Percentiles rank a stretch among this genome's conserved stretches.
Conservation (phyloP, 2,329 filamentous ascomycete species). For the Rhynchosporium graminicola region DNA sequence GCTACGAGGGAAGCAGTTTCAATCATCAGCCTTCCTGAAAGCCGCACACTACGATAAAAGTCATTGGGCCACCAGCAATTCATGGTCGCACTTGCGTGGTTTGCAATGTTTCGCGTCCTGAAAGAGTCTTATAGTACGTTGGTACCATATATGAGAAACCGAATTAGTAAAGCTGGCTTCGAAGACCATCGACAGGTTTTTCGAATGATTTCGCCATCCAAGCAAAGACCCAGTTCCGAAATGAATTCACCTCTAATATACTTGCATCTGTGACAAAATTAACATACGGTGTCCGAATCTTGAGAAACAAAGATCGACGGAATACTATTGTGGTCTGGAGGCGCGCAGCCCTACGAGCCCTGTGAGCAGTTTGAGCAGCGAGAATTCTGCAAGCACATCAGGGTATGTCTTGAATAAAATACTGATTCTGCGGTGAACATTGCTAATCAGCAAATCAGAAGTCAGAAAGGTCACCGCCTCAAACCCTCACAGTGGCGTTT, state of each 20-base stretch:
- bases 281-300: neutral
- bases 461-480: neutral
- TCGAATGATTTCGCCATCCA: neutral
- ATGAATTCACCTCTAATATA: neutral
- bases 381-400: neutral
- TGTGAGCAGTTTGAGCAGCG: neutral
- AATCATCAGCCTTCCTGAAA: neutral
- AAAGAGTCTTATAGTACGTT: neutral
- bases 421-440: neutral
- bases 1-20: too few species aligned
- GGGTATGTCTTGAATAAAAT: neutral
- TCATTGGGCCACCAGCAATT: neutral
- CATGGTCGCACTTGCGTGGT: neutral
- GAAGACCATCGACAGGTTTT: neutral
- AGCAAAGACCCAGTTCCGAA: neutral
- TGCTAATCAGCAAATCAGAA: neutral
- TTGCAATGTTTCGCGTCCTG: constrained; percentile 5
- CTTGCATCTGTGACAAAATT: neutral
- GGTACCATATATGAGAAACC: too few species aligned
- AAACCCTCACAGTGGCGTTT: neutral
- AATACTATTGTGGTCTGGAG: neutral
- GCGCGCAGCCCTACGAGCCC: neutral
- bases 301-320: neutral
- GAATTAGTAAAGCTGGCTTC: neutral
- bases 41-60: neutral